Conservation (phyloP, 805 yeast species). For the Wickerhamomyces queroliae region DNA sequence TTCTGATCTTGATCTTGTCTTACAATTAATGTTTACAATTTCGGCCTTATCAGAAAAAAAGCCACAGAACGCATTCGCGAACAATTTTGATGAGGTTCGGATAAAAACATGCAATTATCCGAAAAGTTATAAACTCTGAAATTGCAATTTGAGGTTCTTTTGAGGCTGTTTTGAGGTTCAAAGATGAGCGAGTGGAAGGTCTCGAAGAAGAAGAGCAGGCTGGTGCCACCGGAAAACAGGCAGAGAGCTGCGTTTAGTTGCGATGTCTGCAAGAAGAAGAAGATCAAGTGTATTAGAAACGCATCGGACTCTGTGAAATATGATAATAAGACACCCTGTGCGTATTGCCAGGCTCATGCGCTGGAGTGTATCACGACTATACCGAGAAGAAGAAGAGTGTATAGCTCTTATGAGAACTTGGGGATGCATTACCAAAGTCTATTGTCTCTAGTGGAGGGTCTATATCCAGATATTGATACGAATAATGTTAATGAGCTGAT, state of each 20-base stretch:
- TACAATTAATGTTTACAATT: too few species aligned
- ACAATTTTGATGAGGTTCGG: too few species aligned
- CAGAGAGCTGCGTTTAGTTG: slow-evolving; percentile 39
- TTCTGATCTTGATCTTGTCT: too few species aligned
- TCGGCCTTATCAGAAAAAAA: too few species aligned
- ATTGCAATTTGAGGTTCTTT: too few species aligned
- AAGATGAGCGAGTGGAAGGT: slow-evolving; percentile 2
- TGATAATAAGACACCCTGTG: slow-evolving; percentile 35
- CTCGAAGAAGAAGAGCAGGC: slow-evolving; percentile 24
- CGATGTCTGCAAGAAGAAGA: slow-evolving; percentile 38
- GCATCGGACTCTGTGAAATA: slow-evolving; percentile 24
- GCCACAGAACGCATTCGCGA: too few species aligned
- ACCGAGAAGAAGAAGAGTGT: slow-evolving; percentile 35
- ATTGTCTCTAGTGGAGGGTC: slow-evolving; percentile 29
- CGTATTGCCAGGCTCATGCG: slow-evolving; percentile 30
- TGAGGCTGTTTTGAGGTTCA: too few species aligned
- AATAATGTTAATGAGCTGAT: slow-evolving; percentile 36
- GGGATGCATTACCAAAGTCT: slow-evolving; percentile 38
- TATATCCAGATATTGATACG: slow-evolving; percentile 39
- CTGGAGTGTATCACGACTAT: slow-evolving; percentile 35
- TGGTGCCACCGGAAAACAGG: slow-evolving; percentile 31
- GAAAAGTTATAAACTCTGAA: too few species aligned
- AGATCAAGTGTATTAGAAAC: slow-evolving; percentile 35
- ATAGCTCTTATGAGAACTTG: slow-evolving; percentile 37
- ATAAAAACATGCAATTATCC: too few species aligned